Evolutionary conservation across 2,329 filamentous ascomycete genomes (phyloP).

Genomic region (Fusarium protoensiforme): DNA sequence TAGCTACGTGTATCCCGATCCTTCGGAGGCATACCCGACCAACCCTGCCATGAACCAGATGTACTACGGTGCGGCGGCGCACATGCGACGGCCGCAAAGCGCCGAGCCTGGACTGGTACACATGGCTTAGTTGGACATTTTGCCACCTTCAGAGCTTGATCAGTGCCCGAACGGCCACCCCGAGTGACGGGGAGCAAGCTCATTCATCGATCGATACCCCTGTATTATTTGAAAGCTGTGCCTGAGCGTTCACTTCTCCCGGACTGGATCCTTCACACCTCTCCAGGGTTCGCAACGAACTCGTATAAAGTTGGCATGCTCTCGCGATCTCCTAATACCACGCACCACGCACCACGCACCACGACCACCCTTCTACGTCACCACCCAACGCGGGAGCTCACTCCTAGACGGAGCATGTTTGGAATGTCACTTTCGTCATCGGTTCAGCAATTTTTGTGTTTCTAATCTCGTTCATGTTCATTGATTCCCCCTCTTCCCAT

Average conservation of each 20-base stretch:
- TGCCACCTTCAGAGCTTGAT: conserved; percentile 22
- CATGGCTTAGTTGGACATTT: conserved; percentile 49
- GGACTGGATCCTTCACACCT: conserved; percentile 31
- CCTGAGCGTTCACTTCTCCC: conserved; percentile 31
- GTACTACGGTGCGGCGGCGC: conserved; percentile 75
- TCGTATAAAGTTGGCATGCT: conserved; percentile 31
- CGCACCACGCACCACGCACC: too few species aligned
- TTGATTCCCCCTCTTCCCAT: conserved; percentile 38
- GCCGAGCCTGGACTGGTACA: conserved; percentile 70
- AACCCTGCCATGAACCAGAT: conserved; percentile 71
- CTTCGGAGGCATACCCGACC: conserved; percentile 73
- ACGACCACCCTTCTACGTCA: background rate
- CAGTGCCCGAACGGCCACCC: conserved; percentile 2
- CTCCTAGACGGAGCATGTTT: conserved; percentile 44
- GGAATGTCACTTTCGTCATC: conserved; percentile 30
- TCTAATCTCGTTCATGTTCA: conserved; percentile 20
- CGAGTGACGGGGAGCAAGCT: conserved; percentile 19
- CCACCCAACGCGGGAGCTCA: conserved; percentile 22
- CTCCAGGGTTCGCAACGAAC: conserved; percentile 25
- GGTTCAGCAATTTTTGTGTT: conserved; percentile 12
- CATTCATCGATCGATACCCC: conserved; percentile 34
- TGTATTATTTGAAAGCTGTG: conserved; percentile 33
- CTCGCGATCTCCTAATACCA: conserved; percentile 37
- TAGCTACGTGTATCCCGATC: conserved; percentile 84
- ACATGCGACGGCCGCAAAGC: conserved; percentile 79